These are phyloP conservation scores for Cytospora chrysosperma DNA, from an alignment of 2,329 filamentous ascomycete genomes.

Conservation along the genomic window DNA sequence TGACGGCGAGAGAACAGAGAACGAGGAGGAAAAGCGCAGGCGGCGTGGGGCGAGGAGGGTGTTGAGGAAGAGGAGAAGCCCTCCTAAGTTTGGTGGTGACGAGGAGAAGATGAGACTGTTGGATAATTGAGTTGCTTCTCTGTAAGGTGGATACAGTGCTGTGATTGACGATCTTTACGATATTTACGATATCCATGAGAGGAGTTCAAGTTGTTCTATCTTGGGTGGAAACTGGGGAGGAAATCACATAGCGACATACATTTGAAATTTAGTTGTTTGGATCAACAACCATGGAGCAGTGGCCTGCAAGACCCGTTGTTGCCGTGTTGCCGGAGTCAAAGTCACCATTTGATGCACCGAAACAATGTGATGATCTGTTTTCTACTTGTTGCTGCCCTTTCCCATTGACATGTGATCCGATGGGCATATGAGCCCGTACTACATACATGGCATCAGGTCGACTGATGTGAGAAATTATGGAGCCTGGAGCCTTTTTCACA, in stretches of 20 bases:
- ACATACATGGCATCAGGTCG: too few relatives aligned
- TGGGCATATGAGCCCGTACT: too few relatives aligned
- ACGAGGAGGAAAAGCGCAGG: constrained; percentile 23
- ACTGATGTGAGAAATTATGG: not conserved
- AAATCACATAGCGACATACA: too few relatives aligned
- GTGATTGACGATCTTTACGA: not conserved
- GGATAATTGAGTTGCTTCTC: not conserved
- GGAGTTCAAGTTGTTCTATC: not conserved
- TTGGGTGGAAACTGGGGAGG: not conserved
- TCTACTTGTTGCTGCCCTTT: not conserved
- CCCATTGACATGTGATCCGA: not conserved
- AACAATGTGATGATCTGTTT: not conserved
- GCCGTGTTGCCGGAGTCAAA: not conserved
- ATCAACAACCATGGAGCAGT: too few relatives aligned
- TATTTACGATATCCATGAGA: too few relatives aligned
- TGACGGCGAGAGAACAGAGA: constrained; percentile 72
- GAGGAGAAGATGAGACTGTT: constrained; percentile 22
- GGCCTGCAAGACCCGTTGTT: not conserved
- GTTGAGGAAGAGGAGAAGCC: constrained; percentile 12
- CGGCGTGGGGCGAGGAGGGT: constrained; percentile 11
- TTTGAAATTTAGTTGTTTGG: too few relatives aligned
- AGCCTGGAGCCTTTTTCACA: constrained; percentile 22
- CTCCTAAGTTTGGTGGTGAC: not conserved
- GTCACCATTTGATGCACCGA: too few relatives aligned
- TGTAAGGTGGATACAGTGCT: not conserved